Conservation (phyloP, 2,329 filamentous ascomycete genomes). For the Colletotrichum sansevieriae region DNA sequence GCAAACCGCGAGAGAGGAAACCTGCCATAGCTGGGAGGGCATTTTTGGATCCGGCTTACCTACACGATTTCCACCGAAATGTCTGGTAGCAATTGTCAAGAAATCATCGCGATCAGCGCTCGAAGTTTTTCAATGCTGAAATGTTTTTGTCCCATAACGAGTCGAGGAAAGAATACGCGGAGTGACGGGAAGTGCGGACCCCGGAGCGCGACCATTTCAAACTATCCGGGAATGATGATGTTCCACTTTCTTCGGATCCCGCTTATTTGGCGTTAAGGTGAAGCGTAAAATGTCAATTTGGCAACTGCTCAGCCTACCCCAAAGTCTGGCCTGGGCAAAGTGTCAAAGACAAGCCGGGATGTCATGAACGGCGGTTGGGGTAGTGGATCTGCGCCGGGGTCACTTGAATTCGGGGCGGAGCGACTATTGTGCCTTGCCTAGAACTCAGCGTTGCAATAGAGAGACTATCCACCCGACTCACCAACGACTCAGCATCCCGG, state of each 20-base stretch:
- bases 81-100: too few species aligned
- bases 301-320: slow-evolving; percentile 29
- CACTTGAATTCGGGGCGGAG: slow-evolving; percentile 31
- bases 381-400: slow-evolving; percentile 29
- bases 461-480: slow-evolving; percentile 18
- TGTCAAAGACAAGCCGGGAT: neutral
- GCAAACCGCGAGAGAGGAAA: too few species aligned
- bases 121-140: neutral
- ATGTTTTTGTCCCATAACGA: neutral
- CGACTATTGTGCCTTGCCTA: slow-evolving; percentile 32
- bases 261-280: neutral
- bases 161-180: neutral
- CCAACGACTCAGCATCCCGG: slow-evolving; percentile 12
- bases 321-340: neutral
- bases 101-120: neutral
- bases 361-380: slow-evolving; percentile 1
- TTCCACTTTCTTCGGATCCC: slow-evolving; percentile 1
- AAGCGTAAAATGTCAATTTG: slow-evolving; percentile 23
- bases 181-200: slow-evolving; percentile 22
- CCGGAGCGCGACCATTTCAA: slow-evolving; percentile 8
- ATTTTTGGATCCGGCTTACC: too few species aligned
- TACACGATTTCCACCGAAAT: too few species aligned
- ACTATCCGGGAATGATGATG: slow-evolving; percentile 2
- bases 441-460: slow-evolving; percentile 16
- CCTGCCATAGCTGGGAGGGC: too few species aligned